phyloP scores from a whole-genome alignment of 257 asterid genomes.

The Thymus quinquecostatus region DNA sequence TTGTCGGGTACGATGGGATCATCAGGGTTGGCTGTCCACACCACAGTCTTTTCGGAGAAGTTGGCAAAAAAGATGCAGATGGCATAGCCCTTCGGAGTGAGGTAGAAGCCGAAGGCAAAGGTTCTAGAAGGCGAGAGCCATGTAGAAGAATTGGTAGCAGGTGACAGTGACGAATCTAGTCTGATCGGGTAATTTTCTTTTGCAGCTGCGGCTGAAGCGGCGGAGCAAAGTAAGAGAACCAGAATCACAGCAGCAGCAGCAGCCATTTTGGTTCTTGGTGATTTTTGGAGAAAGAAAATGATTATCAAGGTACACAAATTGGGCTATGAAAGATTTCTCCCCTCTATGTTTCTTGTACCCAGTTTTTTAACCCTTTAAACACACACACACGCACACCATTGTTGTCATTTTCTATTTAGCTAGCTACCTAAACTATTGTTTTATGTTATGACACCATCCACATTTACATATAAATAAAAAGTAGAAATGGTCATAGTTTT shows the following conservation, averaged over 20 bases:
- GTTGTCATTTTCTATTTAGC: background rate
- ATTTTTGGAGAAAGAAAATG: background rate
- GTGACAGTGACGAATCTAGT: background rate
- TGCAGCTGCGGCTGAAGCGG: background rate
- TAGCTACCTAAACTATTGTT: background rate
- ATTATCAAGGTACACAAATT: background rate
- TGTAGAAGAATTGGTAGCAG: background rate
- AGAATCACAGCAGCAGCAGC: background rate
- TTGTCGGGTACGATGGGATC: constrained; percentile 33
- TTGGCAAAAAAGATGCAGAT: background rate
- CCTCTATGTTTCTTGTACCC: background rate
- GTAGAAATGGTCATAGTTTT: background rate
- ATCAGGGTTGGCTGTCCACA: constrained; percentile 42
- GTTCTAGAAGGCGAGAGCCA: constrained; percentile 1
- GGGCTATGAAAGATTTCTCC: background rate
- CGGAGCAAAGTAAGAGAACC: background rate
- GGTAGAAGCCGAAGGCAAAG: constrained; percentile 14
- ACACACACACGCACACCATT: too few relatives aligned
- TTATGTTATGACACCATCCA: background rate
- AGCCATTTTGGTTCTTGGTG: background rate
- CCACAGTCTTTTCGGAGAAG: constrained; percentile 13
- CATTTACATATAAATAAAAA: background rate
- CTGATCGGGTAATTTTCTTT: background rate
- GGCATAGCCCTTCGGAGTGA: background rate
- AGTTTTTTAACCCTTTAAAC: background rate